Percentiles rank a stretch among this genome's conserved stretches.
phyloP scores from a whole-genome alignment of 805 yeast genomes.

The Myxozyma udenii region DNA sequence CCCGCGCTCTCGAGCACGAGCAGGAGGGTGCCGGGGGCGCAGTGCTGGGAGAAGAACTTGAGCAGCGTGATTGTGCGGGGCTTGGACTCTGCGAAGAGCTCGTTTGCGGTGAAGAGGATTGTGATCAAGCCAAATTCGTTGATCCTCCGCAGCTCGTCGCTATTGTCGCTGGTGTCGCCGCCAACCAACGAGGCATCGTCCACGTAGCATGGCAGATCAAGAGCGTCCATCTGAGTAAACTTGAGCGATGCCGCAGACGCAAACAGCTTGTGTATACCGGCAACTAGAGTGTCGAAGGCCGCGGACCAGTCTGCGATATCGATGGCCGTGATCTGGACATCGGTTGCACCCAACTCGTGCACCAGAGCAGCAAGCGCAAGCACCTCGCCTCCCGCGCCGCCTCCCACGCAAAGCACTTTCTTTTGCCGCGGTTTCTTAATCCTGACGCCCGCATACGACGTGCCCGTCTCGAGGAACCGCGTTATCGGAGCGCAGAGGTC shows the following conservation, averaged over 20 bases:
- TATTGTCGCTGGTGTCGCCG: not conserved
- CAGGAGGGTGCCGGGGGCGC: slow-evolving; percentile 57
- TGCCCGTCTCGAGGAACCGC: not conserved
- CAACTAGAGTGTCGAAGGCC: slow-evolving; percentile 44
- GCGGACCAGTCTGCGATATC: slow-evolving; percentile 78
- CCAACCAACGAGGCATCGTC: not conserved
- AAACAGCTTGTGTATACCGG: slow-evolving; percentile 5
- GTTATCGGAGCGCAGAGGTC: slow-evolving; percentile 21
- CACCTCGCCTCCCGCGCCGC: slow-evolving; percentile 86
- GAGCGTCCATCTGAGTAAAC: slow-evolving; percentile 26
- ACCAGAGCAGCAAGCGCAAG: slow-evolving; percentile 61
- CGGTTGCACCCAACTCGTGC: slow-evolving; percentile 37
- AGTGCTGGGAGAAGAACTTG: slow-evolving; percentile 49
- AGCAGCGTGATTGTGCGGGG: slow-evolving; percentile 58
- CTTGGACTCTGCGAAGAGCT: slow-evolving; percentile 68
- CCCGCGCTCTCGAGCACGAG: slow-evolving; percentile 87
- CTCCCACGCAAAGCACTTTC: slow-evolving; percentile 66
- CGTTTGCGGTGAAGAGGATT: slow-evolving; percentile 80
- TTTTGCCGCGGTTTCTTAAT: not conserved
- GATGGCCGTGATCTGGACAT: slow-evolving; percentile 51
- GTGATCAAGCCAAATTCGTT: slow-evolving; percentile 54
- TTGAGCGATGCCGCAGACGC: not conserved
- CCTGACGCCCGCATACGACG: not conserved
- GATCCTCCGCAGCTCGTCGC: not conserved
- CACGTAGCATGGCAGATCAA: slow-evolving; percentile 25